These are phyloP conservation scores for Xylariaceae sp. DNA, from an alignment of 2,329 filamentous ascomycete genomes.

Conservation along the genomic window DNA sequence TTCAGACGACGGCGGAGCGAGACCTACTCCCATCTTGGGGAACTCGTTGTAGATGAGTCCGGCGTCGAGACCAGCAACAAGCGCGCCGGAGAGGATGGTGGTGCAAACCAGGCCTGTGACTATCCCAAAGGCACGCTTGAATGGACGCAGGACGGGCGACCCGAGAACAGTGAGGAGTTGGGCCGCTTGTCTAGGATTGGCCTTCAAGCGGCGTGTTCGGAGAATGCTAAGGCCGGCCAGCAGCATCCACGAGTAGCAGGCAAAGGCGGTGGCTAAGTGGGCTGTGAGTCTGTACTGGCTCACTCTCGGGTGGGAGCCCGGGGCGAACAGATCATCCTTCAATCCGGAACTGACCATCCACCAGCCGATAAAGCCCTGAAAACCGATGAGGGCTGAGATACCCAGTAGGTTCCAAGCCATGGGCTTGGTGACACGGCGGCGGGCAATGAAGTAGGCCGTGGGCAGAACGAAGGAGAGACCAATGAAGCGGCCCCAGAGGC, in stretches of 20 bases:
- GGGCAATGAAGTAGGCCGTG: constrained; percentile 80
- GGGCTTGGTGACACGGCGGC: constrained; percentile 68
- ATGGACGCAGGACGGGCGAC: constrained; percentile 63
- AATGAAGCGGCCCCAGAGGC: constrained; percentile 89
- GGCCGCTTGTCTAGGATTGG: constrained; percentile 60
- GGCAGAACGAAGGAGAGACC: constrained; percentile 87
- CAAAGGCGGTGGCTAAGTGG: constrained; percentile 85
- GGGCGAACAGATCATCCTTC: constrained; percentile 91
- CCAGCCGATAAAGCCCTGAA: constrained; percentile 95
- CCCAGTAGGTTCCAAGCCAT: constrained; percentile 77
- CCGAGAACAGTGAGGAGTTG: constrained; percentile 59
- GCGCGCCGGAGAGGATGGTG: constrained; percentile 88
- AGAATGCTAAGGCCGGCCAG: constrained; percentile 82
- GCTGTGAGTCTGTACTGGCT: constrained; percentile 90
- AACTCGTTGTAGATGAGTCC: constrained; percentile 99
- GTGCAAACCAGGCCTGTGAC: constrained; percentile 75
- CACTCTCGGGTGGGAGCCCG: constrained; percentile 85
- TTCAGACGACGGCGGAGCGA: constrained; percentile 77
- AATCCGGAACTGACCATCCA: constrained; percentile 99
- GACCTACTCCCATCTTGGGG: constrained; percentile 83
- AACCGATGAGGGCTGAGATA: constrained; percentile 85
- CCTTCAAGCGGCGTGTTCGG: constrained; percentile 68
- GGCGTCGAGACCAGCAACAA: constrained; percentile 92
- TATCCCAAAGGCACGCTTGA: constrained; percentile 68
- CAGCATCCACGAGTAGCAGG: constrained; percentile 93